These are phyloP conservation scores for Botrytis fragariae DNA, from an alignment of 2,329 filamentous ascomycete species.

Conservation along the genomic window DNA sequence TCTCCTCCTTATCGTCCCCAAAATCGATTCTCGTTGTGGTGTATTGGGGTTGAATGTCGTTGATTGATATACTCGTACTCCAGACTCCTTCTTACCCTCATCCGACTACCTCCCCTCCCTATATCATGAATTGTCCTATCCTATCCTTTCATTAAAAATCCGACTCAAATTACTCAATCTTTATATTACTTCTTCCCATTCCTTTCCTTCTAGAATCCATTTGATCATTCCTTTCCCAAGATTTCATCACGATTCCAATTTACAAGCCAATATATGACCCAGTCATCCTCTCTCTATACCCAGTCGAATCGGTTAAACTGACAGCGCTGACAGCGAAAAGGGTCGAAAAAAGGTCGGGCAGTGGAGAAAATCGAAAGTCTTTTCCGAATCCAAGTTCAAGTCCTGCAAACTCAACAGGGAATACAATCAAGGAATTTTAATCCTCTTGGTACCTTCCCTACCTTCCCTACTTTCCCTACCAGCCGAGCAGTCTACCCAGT, in stretches of 20 bases:
- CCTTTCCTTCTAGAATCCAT: constrained; percentile 5
- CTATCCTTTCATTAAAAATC: not conserved
- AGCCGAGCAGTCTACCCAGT: not conserved
- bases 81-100: not conserved
- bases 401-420: not conserved
- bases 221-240: not conserved
- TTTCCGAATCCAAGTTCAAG: not conserved
- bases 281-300: not conserved
- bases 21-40: not conserved
- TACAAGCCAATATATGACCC: not conserved
- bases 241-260: constrained; percentile 2
- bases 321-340: constrained; percentile 8
- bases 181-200: not conserved
- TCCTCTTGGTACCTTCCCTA: not conserved
- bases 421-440: not conserved
- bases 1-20: not conserved
- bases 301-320: constrained; percentile 12
- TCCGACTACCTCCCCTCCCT: not conserved
- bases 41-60: not conserved
- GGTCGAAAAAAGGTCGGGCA: constrained; percentile 7
- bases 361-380: constrained; percentile 6
- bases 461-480: not conserved
- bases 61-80: not conserved
- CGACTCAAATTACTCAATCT: not conserved
- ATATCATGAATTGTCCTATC: too few species aligned